A percentile compares a stretch with the other conserved stretches of the same genome.
Conservation (phyloP, 495 filamentous ascomycete species). For the Jackrogersella multiformis region DNA sequence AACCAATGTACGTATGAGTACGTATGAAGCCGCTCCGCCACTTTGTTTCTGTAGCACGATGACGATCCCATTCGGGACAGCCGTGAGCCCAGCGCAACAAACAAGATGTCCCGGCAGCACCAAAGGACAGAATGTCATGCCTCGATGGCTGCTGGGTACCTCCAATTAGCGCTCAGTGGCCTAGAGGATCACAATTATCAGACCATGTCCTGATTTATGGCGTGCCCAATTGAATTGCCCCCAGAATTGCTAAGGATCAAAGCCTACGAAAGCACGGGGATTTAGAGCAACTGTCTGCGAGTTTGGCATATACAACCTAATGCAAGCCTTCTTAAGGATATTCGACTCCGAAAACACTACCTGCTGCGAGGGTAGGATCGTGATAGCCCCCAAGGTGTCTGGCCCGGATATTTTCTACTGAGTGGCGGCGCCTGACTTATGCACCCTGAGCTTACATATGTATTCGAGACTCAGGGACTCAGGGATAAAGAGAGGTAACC, state of each 20-base stretch:
- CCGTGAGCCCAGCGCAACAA: not conserved
- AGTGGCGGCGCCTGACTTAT: conserved; percentile 19
- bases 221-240: not conserved
- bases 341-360: conserved; percentile 15
- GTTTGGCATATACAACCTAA: conserved; percentile 7
- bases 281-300: conserved; percentile 29
- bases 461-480: not conserved
- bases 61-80: conserved; percentile 3
- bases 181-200: conserved; percentile 29
- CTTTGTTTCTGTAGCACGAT: conserved; percentile 18
- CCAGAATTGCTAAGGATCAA: conserved; percentile 17
- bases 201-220: conserved; percentile 14
- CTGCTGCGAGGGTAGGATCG: conserved; percentile 10
- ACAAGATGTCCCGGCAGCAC: not conserved
- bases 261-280: not conserved
- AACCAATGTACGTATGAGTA: conserved; percentile 1
- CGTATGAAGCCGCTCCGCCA: conserved; percentile 11
- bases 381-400: conserved; percentile 7
- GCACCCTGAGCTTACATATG: not conserved
- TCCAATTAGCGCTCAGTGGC: conserved; percentile 21
- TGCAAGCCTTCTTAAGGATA: not conserved
- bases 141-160: not conserved
- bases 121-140: conserved; percentile 3
- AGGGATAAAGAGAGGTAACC: conserved; percentile 2
- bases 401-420: conserved; percentile 8